These are phyloP conservation scores for Kwoniella shandongensis DNA, from an alignment of 768 basidiomycete species.

Conservation along the genomic window DNA sequence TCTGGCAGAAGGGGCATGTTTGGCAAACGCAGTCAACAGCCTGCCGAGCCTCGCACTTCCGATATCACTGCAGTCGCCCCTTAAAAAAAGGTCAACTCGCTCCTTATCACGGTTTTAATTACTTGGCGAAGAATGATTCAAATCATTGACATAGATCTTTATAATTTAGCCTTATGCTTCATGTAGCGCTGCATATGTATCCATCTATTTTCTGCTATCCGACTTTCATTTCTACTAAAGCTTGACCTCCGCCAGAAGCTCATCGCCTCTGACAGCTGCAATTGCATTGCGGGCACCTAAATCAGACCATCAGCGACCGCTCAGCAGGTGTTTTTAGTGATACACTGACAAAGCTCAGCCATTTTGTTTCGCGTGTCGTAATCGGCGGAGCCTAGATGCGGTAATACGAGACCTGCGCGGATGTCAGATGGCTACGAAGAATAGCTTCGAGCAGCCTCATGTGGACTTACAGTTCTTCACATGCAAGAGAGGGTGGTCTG, in stretches of 20 bases:
- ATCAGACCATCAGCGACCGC: background rate
- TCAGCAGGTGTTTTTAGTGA: background rate
- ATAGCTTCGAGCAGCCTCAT: too few species aligned
- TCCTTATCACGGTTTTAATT: too few species aligned
- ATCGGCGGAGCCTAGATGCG: constrained; percentile 90
- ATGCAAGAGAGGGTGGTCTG: constrained; percentile 76
- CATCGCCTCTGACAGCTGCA: constrained; percentile 33
- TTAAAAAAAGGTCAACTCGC: background rate
- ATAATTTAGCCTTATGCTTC: background rate
- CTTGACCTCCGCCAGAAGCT: constrained; percentile 36
- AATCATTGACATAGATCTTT: background rate
- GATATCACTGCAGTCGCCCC: constrained; percentile 15
- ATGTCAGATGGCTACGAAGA: background rate
- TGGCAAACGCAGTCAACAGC: constrained; percentile 23
- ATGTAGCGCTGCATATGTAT: constrained; percentile 11
- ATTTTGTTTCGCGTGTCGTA: constrained; percentile 78
- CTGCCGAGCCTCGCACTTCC: constrained; percentile 10
- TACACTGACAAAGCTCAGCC: constrained; percentile 63
- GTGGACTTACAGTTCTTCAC: constrained; percentile 64
- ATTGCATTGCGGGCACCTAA: constrained; percentile 32
- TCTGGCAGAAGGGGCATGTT: constrained; percentile 37
- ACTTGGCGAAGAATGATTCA: too few species aligned
- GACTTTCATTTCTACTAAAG: constrained; percentile 7
- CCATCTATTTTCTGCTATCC: background rate
- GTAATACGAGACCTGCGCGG: constrained; percentile 69